Base-by-base conservation (phyloP, 177 flowering plant species). In the Telopea speciosissima region DNA sequence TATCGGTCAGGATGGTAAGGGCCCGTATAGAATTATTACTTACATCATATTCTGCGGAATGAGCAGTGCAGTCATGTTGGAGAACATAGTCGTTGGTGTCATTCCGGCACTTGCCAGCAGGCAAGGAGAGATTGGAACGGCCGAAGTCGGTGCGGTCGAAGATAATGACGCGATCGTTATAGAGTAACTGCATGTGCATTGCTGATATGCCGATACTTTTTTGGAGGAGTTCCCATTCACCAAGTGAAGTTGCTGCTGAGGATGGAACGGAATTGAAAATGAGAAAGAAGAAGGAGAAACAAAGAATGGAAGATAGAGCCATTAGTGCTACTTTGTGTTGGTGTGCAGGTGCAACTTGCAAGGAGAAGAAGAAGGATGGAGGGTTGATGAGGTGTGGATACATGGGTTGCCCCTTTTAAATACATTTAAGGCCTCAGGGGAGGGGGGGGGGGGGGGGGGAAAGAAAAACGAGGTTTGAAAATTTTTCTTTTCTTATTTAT, bases 111-210 rank as follows among this genome's bases (percentile, higher is more conserved):
- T 78, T 72, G 3, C 86, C 86, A 17, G 62, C 69, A 0, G 92
- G 86, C 6, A 91, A 69, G 0, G 91, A 76, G 54, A 92, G 62
- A 67, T 92, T 86, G 0, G 97, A 92, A 0, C 0, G 40, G 25
- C 97, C 95, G 62, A 85, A 90, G 69, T 88, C 90, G 3, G 95
- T 90, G 3, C 95, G 85, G 74, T 92, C 97, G 75, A 81, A 88
- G 62, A 92, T 86, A 36, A 89, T 69, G 62, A 90, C 90, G 13
- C 91, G 89, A 75, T 90, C 90, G 68, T 86, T 90, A 79, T 80
- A 56, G 31, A 92, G 86, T 58, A 90, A 85, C 40, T 87, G 92
- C 92, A 89, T 88, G 87, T 91, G 97, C 97, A 91, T 89, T 65
- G 89, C 86, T 0, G 84, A 71, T 10, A 90, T 77, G 31, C 97